Evolutionary conservation across 2,329 filamentous ascomycete species (phyloP), one percentile per base, ranked within the genome.

Genomic region (Coniella vitis): DNA sequence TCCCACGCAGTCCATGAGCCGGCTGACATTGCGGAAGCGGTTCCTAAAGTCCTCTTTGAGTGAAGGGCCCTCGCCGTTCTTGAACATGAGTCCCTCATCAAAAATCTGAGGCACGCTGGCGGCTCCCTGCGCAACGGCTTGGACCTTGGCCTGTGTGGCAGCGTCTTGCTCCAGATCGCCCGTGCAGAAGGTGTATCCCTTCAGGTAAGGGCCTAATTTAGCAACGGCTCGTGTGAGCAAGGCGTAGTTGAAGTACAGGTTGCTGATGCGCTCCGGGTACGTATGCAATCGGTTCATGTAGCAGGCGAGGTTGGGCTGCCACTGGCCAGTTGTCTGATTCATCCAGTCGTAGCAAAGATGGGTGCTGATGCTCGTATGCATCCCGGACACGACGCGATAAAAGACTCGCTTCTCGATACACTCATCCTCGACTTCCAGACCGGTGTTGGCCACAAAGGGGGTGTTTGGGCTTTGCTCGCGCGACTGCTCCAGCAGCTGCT

Each of bases 331-430:
- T 2, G 86, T 90, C 69, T 96, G 90, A 68, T 98, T 96, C 55
- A 97, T 73, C 61, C 93, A 95, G 61, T 97, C 87, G 83, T 87
- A 93, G 76, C 93, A 98, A 37, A 98, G 74, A 67, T 98, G 93
- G 0, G 90, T 87, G 56, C 89, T 95, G 65, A 98, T 98, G 55
- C 90, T 95, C 14, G 93, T 89, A 66, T 98, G 93, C 93, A 98
- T 96, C 38, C 93, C 93, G 45, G 90, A 95, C 54, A 98, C 82
- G 55, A 98, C 83, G 7, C 90, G 81, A 69, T 97, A 93, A 66
- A 98, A 98, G 34, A 97, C 93, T n/a, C 93, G 86, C 76, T 98
- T 97, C 73, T 98, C 93, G 20, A 98, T 71, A 61, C 93, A 98
- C 62, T 95, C 87, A 58, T 96, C 90, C 57, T 95, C 90, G 41